phyloP scores from a whole-genome alignment of 2,329 filamentous ascomycete species.

The Chaetoscypha palmicola region DNA sequence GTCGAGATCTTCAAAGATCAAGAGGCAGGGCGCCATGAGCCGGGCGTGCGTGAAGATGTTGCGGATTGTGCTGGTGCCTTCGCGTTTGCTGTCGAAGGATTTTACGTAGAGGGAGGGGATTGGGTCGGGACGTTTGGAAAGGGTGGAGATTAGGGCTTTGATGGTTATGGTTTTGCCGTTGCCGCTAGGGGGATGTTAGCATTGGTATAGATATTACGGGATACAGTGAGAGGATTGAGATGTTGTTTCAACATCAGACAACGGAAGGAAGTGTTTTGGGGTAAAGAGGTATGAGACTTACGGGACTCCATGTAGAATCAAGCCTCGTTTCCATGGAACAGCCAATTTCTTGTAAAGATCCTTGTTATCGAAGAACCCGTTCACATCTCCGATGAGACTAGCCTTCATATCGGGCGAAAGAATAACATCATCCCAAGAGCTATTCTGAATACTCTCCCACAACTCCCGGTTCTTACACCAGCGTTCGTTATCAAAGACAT shows the following conservation, averaged over 20 bases:
- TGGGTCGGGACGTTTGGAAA: conserved; percentile 6
- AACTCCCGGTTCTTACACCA: conserved; percentile 58
- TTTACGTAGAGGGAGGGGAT: conserved; percentile 16
- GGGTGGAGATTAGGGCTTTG: conserved; percentile 13
- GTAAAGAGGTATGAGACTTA: too few relatives aligned
- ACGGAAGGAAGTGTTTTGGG: too few relatives aligned
- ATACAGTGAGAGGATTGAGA: not conserved
- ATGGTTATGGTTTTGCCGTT: conserved; percentile 17
- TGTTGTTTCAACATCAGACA: too few relatives aligned
- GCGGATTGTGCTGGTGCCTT: conserved; percentile 5
- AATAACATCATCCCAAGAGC: conserved; percentile 29
- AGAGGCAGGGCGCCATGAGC: conserved; percentile 54
- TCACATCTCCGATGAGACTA: conserved; percentile 8
- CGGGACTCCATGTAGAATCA: conserved; percentile 13
- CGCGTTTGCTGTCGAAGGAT: not conserved
- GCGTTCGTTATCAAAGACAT: conserved; percentile 54
- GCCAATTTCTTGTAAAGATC: conserved; percentile 9
- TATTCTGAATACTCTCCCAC: conserved; percentile 45
- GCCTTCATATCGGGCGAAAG: conserved; percentile 11
- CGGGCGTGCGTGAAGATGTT: conserved; percentile 12
- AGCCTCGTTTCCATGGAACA: conserved; percentile 14
- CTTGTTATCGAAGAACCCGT: conserved; percentile 11
- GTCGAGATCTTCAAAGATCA: conserved; percentile 68
- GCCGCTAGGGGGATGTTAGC: not conserved
- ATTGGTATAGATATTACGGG: not conserved